phyloP scores from a whole-genome alignment of 257 asterid genomes.

The Ophiorrhiza pumila region DNA sequence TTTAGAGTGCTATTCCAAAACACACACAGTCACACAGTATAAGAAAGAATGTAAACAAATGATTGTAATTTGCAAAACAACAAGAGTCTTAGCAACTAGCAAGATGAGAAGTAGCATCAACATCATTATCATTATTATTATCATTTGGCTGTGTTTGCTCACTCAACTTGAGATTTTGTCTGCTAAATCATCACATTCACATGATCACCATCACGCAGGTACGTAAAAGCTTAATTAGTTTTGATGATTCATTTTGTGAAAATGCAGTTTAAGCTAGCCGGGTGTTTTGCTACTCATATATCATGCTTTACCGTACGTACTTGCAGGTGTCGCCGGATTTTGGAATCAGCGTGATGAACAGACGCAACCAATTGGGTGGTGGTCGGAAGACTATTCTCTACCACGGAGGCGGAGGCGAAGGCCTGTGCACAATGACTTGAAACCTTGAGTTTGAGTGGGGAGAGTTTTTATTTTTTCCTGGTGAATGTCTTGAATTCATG shows the following conservation, averaged over 20 bases:
- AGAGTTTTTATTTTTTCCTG: neutral
- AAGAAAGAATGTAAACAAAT: too few species aligned
- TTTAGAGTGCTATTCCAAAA: too few species aligned
- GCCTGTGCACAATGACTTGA: conserved; percentile 19
- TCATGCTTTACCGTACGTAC: too few species aligned
- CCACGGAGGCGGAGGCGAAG: conserved; percentile 16
- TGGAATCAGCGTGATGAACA: neutral
- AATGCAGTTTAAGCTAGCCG: neutral
- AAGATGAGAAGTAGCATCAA: conserved; percentile 1
- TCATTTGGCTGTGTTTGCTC: conserved; percentile 11
- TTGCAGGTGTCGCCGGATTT: conserved; percentile 16
- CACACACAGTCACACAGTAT: too few species aligned
- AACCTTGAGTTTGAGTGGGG: neutral
- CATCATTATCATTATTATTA: conserved; percentile 10
- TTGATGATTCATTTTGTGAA: neutral
- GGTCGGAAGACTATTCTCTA: conserved; percentile 20
- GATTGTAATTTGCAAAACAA: too few species aligned
- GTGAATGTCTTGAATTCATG: too few species aligned
- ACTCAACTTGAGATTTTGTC: conserved; percentile 4
- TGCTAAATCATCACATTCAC: conserved; percentile 3
- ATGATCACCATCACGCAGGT: conserved; percentile 16
- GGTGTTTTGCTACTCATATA: too few species aligned
- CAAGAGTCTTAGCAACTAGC: too few species aligned
- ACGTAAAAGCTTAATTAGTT: too few species aligned
- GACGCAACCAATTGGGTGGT: conserved; percentile 3